Base-by-base conservation (phyloP, 139 green algal species). In the Chlamydomonas incerta region DNA sequence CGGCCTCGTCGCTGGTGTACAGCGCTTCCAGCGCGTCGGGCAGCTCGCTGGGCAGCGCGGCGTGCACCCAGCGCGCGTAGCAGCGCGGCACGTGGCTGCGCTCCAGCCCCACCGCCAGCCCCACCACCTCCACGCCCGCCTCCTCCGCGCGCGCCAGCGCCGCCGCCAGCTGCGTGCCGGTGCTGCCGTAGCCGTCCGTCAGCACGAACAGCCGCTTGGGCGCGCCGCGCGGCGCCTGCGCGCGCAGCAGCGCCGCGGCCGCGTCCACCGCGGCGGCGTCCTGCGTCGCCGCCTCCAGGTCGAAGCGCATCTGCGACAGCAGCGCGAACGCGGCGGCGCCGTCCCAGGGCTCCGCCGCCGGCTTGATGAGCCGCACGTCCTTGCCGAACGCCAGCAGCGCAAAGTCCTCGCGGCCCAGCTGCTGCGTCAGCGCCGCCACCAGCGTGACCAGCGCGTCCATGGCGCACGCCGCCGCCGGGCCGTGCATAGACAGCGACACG, bases 151-250 rank as follows among this genome's bases (percentile, higher is more conserved):
- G 74, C 46, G 73, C 60, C 72, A 92, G 75, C 24, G 81, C 85
- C 47, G 33, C 58, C 62, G 88, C 85, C 65, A 92, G 73, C 47
- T 47, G 47, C 57, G 89, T 47, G 21, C 88, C 88, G n/a, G 46
- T 89, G 29, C 72, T 92, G 81, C 88, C 85, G 74, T 85, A 89
- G 17, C 88, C 85, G 77, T 92, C 88, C 23, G 69, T 88, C 50
- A 92, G 70, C 20, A 92, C 63, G 57, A 92, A 88, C n/a, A 92
- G 66, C 80, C 86, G 85, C 85, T 88, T 86, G 5, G 81, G 41
- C 35, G 69, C 81, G 29, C 74, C 26, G 15, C 50, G 50, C 20
- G 29, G 10, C 13, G 6, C 47, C 14, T 74, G 55, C 66, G 65
- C 34, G 41, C 29, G 11, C 72, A 87, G 60, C 73, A 87, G 63